Conservation (phyloP, 768 basidiomycete species). For the Psilocybe azurescens region DNA sequence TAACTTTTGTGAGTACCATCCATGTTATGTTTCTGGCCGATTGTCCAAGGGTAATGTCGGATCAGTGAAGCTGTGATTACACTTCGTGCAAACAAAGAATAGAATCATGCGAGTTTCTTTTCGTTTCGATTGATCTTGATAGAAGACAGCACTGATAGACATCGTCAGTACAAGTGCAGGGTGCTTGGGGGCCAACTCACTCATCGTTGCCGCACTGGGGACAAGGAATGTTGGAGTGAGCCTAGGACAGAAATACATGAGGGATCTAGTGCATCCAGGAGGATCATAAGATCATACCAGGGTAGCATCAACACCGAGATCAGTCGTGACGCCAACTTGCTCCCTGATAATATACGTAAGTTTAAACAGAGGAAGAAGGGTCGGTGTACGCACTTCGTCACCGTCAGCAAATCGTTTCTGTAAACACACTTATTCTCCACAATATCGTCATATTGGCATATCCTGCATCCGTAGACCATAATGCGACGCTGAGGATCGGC, state of each 20-base stretch:
- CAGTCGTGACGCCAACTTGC: constrained; percentile 89
- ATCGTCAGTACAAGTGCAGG: constrained; percentile 2
- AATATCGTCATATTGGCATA: constrained; percentile 86
- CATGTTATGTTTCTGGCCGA: constrained; percentile 29
- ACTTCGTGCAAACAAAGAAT: constrained; percentile 89
- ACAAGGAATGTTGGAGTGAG: constrained; percentile 84
- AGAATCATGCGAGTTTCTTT: constrained; percentile 95
- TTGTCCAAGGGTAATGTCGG: constrained; percentile 60
- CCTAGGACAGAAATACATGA: constrained; percentile 45
- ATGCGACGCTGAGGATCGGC: constrained; percentile 85
- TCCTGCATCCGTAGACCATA: constrained; percentile 91
- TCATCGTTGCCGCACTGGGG: constrained; percentile 84
- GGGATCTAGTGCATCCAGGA: neutral
- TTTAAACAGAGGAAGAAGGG: neutral
- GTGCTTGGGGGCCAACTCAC: constrained; percentile 48
- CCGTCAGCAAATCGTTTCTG: constrained; percentile 89
- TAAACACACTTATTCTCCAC: constrained; percentile 92
- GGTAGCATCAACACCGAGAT: constrained; percentile 89
- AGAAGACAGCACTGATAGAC: constrained; percentile 81
- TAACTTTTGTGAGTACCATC: neutral
- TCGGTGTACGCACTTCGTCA: constrained; percentile 75
- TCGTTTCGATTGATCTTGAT: constrained; percentile 97
- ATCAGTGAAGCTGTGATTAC: constrained; percentile 78
- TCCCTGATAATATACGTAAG: constrained; percentile 59
- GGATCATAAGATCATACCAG: constrained; percentile 52